These are phyloP conservation scores for Pichia cephalocereana DNA, from an alignment of 805 yeast species.

Conservation along the genomic window DNA sequence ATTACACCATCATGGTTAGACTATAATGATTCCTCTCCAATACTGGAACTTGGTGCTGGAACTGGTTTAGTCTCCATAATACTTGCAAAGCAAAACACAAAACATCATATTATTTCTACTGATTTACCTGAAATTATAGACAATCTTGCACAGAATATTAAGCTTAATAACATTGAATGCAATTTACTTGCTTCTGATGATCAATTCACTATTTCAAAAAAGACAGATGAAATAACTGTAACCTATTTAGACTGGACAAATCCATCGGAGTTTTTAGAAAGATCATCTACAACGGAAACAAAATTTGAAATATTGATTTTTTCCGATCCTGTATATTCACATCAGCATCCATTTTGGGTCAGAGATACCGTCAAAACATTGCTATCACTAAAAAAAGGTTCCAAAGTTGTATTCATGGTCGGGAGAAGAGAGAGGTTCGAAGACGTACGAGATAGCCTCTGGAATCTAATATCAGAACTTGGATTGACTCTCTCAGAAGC, in stretches of 20 bases:
- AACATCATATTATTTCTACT: constrained; percentile 40
- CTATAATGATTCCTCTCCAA: constrained; percentile 15
- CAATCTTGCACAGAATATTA: constrained; percentile 53
- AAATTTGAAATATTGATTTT: constrained; percentile 53
- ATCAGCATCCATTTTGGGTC: constrained; percentile 71
- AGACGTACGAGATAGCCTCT: constrained; percentile 50
- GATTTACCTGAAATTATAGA: constrained; percentile 73
- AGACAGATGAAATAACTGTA: background rate
- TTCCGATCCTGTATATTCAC: constrained; percentile 86
- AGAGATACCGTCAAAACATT: constrained; percentile 48
- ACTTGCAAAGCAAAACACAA: constrained; percentile 42
- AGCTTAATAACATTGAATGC: constrained; percentile 34
- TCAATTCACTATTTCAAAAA: constrained; percentile 23
- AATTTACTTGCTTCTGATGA: background rate
- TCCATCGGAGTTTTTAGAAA: constrained; percentile 30
- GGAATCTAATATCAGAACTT: constrained; percentile 38
- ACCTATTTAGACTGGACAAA: constrained; percentile 64
- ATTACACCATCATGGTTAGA: constrained; percentile 4
- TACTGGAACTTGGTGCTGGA: constrained; percentile 87
- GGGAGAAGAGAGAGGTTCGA: constrained; percentile 67
- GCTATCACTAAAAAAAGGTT: constrained; percentile 23
- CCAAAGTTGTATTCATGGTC: constrained; percentile 58
- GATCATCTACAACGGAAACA: constrained; percentile 8
- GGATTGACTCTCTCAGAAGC: constrained; percentile 29
- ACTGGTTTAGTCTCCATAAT: constrained; percentile 87